Evolutionary conservation across 2,329 filamentous ascomycete species (phyloP).

Genomic region (Cryphonectria radicalis): DNA sequence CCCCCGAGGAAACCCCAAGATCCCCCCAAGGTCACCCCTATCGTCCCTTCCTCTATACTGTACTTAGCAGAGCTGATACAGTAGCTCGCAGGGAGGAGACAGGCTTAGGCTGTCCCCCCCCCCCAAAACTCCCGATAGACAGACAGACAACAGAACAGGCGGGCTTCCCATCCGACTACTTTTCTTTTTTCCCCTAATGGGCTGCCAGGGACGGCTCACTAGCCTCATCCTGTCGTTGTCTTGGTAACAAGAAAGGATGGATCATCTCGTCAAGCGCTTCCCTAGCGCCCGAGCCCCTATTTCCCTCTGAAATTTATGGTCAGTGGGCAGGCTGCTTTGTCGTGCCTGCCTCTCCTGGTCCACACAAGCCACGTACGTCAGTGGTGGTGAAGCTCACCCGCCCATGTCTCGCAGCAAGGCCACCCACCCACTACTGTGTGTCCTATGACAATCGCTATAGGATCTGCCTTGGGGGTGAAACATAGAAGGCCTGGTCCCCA

Average conservation of each 20-base stretch:
- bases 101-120: not conserved
- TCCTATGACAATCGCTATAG: not conserved
- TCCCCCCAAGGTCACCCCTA: not conserved
- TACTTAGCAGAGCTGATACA: slow-evolving; percentile 15
- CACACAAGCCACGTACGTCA: slow-evolving; percentile 12
- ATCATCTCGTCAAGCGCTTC: slow-evolving; percentile 8
- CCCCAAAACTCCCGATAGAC: not conserved
- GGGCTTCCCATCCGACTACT: not conserved
- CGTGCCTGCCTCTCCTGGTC: not conserved
- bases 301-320: not conserved
- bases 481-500: not conserved
- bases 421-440: not conserved
- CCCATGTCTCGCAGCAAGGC: not conserved
- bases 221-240: slow-evolving; percentile 11
- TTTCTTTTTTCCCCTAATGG: not conserved
- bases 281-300: slow-evolving; percentile 6
- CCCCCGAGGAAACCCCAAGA: not conserved
- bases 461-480: not conserved
- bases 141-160: not conserved
- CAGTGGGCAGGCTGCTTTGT: not conserved
- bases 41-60: not conserved
- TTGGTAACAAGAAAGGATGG: not conserved
- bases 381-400: not conserved
- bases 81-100: not conserved
- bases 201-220: not conserved